phyloP scores from a whole-genome alignment of 352 stramenopile genomes.

The Phytophthora megakarya region DNA sequence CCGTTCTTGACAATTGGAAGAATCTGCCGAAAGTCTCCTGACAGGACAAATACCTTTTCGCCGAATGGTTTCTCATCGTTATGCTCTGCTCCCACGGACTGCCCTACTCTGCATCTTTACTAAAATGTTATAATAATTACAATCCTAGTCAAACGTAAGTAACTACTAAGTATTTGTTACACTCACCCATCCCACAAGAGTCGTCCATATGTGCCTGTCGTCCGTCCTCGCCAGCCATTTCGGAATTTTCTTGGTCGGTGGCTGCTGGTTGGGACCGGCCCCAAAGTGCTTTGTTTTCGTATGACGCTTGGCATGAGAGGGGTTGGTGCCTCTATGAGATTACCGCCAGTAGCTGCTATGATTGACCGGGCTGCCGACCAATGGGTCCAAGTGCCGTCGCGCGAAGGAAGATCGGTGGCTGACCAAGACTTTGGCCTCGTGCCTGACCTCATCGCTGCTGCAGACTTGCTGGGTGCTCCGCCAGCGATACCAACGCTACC shows the following conservation, averaged over 20 bases:
- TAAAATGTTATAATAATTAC: no score
- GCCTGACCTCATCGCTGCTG: not conserved
- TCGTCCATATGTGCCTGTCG: not conserved
- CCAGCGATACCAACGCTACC: no score
- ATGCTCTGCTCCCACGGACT: no score
- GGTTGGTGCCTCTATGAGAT: not conserved
- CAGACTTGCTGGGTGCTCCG: no score
- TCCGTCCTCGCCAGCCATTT: not conserved
- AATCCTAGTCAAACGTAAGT: no score
- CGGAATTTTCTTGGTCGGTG: not conserved
- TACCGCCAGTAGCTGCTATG: not conserved
- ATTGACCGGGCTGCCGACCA: not conserved
- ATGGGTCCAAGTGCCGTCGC: not conserved
- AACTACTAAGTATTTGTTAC: no score
- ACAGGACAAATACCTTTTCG: no score
- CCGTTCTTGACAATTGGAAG: no score
- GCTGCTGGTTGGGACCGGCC: not conserved
- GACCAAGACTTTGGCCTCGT: not conserved
- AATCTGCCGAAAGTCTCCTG: no score
- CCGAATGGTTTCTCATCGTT: no score
- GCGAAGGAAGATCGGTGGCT: not conserved
- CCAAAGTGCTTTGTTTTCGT: not conserved
- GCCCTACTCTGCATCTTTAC: no score
- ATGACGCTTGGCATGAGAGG: not conserved
- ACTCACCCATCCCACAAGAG: not conserved